These are phyloP conservation scores for Adansonia digitata DNA, from an alignment of 345 rosid genomes.

Conservation along the genomic window DNA sequence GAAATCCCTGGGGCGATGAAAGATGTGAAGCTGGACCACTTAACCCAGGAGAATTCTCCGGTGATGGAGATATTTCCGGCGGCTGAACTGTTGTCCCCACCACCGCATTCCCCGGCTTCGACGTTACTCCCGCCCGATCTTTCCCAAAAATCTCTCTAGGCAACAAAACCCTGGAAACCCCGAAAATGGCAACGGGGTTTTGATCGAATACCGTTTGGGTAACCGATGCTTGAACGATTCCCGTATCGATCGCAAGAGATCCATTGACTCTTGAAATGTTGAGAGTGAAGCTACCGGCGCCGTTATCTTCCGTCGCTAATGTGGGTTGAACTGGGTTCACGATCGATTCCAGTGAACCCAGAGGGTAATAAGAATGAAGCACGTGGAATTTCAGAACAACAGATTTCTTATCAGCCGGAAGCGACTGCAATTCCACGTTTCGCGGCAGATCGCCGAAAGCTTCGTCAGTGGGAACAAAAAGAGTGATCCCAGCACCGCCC, in stretches of 20 bases:
- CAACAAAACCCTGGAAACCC: conserved; percentile 73
- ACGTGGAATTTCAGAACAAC: conserved; percentile 76
- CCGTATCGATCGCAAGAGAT: conserved; percentile 69
- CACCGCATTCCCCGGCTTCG: conserved; percentile 31
- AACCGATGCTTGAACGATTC: conserved; percentile 72
- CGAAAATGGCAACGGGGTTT: conserved; percentile 83
- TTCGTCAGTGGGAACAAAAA: conserved; percentile 72
- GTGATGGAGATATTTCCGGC: conserved; percentile 43
- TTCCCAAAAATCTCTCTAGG: conserved; percentile 70
- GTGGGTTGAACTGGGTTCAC: conserved; percentile 92
- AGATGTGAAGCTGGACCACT: conserved; percentile 37
- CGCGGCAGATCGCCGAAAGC: conserved; percentile 76
- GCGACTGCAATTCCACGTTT: conserved; percentile 55
- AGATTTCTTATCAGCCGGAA: conserved; percentile 67
- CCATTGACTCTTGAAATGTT: conserved; percentile 80
- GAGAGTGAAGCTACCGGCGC: conserved; percentile 74
- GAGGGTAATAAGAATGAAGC: conserved; percentile 82
- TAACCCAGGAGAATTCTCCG: conserved; percentile 37
- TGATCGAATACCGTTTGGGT: conserved; percentile 85
- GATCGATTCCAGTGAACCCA: conserved; percentile 83
- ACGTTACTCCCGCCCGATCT: conserved; percentile 19
- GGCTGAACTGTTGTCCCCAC: conserved; percentile 32
- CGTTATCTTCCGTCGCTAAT: conserved; percentile 71
- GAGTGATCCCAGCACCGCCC: conserved; percentile 85
- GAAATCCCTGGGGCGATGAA: too few species aligned